A percentile compares a stretch with the other conserved stretches of the same genome.
phyloP scores from a whole-genome alignment of 1,284 basidiomycete species.

The Mycena sp. region DNA sequence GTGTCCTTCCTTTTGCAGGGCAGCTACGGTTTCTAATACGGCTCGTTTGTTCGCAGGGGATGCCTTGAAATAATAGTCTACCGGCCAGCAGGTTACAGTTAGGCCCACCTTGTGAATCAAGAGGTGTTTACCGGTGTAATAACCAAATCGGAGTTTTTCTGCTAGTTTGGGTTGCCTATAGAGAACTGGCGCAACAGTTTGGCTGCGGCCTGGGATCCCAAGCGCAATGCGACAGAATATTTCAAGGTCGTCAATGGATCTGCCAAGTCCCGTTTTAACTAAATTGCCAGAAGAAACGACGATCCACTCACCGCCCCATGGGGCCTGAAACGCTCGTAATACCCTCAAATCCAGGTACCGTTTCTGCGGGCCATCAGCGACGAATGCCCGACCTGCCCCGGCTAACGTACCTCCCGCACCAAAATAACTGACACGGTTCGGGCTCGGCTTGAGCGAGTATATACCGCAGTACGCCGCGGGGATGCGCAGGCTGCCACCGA shows the following conservation, averaged over 20 bases:
- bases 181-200: conserved; percentile 63
- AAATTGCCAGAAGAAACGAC: not conserved
- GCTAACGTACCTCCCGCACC: conserved; percentile 60
- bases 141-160: conserved; percentile 75
- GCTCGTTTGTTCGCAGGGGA: conserved; percentile 86
- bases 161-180: conserved; percentile 66
- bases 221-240: conserved; percentile 49
- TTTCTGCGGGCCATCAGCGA: conserved; percentile 44
- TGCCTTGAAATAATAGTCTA: conserved; percentile 71
- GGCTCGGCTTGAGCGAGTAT: conserved; percentile 81
- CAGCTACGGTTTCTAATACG: conserved; percentile 79
- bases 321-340: conserved; percentile 20
- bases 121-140: conserved; percentile 53
- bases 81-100: not conserved
- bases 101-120: not conserved
- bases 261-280: not conserved
- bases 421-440: conserved; percentile 57
- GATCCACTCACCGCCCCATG: conserved; percentile 26
- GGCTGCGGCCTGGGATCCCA: conserved; percentile 55
- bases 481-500: conserved; percentile 82
- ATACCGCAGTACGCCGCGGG: conserved; percentile 85
- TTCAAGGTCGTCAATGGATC: conserved; percentile 26
- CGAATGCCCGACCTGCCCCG: conserved; percentile 42
- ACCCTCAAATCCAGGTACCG: conserved; percentile 26
- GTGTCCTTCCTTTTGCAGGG: conserved; percentile 75